Evolutionary conservation across 148 eudicot species (phyloP), one percentile per base, ranked within the genome.

Genomic region (Polygonum maritimum): DNA sequence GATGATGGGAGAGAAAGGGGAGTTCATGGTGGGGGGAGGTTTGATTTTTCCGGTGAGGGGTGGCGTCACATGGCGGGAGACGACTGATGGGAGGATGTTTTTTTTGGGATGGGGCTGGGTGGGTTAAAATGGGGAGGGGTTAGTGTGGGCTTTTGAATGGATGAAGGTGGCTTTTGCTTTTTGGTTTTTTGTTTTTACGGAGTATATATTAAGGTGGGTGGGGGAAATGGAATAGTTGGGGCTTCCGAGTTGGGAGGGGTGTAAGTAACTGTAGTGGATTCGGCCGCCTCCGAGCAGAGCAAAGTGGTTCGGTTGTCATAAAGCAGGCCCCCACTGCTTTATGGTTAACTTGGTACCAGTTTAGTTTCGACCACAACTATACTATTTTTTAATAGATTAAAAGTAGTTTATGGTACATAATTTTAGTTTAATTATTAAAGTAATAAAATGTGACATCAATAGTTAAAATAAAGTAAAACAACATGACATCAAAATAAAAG

Each of bases 1-100:
- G 19, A 67, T 4, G 69, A 22, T 4, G 39, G 3, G 71, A 67
- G 71, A 35, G n/a, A 38, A 36, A 21, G 71, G 2, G 71, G 10
- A 5, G 12, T 41, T 10, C 69, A 63, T 63, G 39, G 40, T 33
- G 9, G 31, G 31, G 31, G 31, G 31, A 44, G 9, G 7, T 63
- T 31, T 31, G 0, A 9, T 31, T 62, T 62, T 57, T 8, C 39
- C 33, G 69, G 69, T 62, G 33, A 13, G 1, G 33, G 31, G 2
- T n/a, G 33, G 7, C 12, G 18, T 62, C 39, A 67, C 71, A 67
- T 67, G 71, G 71, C 71, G 71, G 71, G 71, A 67, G 71, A 6
- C 45, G 38, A n/a, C 31, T 26, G 31, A 26, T 26, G n/a, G 71
- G n/a, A 38, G 39, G 67, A 33, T 31, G 5, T 63, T 36, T 35